These are phyloP conservation scores for Tylopilus plumbeoviolaceoides DNA, from an alignment of 768 basidiomycete genomes.

Conservation along the genomic window DNA sequence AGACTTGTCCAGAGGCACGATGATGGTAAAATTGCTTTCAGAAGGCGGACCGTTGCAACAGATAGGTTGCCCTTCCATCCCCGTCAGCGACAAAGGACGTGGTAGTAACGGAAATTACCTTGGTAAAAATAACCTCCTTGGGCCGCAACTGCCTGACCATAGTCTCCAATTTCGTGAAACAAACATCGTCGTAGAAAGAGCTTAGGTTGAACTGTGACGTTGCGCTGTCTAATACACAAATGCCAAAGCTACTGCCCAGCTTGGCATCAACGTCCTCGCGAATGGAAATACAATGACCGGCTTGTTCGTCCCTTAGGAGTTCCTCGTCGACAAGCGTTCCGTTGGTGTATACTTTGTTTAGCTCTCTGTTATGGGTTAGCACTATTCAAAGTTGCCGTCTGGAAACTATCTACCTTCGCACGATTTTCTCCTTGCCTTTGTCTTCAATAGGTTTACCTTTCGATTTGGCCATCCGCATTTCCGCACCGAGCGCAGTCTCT, in stretches of 20 bases:
- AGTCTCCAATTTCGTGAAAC: slow-evolving; percentile 90
- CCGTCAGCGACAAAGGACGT: background rate
- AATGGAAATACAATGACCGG: slow-evolving; percentile 91
- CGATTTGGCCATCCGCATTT: slow-evolving; percentile 83
- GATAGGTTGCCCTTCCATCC: slow-evolving; percentile 74
- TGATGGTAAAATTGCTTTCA: slow-evolving; percentile 76
- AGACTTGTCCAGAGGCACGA: slow-evolving; percentile 88
- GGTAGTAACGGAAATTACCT: slow-evolving; percentile 45
- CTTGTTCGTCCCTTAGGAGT: slow-evolving; percentile 87
- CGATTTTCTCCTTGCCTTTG: slow-evolving; percentile 80
- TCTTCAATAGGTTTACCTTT: slow-evolving; percentile 43
- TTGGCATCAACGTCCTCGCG: slow-evolving; percentile 46
- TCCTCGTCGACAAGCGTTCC: slow-evolving; percentile 92
- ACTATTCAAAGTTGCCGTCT: background rate
- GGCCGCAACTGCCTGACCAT: slow-evolving; percentile 86
- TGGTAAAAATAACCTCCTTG: slow-evolving; percentile 87
- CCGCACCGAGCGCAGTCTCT: slow-evolving; percentile 94
- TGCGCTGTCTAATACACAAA: slow-evolving; percentile 90
- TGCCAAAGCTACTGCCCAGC: slow-evolving; percentile 64
- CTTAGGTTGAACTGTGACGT: slow-evolving; percentile 94
- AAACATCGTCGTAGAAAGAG: slow-evolving; percentile 87
- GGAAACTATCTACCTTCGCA: slow-evolving; percentile 52
- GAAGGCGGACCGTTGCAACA: slow-evolving; percentile 72
- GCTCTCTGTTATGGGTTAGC: slow-evolving; percentile 48
- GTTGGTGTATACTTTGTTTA: slow-evolving; percentile 94